Evolutionary conservation across 176 grass and related monocot species (phyloP).

Genomic region (Lolium multiflorum): DNA sequence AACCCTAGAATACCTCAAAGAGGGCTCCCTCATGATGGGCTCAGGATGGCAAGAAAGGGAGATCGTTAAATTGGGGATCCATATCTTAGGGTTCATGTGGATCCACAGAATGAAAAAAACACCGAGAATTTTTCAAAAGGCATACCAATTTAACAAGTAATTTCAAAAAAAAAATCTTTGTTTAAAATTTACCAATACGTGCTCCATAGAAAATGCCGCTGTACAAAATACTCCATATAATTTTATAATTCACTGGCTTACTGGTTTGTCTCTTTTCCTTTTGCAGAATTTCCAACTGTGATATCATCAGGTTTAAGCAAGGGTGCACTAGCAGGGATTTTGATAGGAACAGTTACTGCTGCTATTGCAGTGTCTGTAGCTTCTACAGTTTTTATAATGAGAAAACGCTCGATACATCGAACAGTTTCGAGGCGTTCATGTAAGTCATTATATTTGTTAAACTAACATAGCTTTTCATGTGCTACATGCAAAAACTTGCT

Average conservation of each 20-base stretch:
- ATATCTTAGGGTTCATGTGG: background rate
- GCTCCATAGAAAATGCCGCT: background rate
- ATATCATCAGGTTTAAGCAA: conserved; percentile 61
- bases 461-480: conserved; percentile 12
- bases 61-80: background rate
- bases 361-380: conserved; percentile 58
- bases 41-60: background rate
- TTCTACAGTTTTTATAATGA: conserved; percentile 81
- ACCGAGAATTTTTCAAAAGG: background rate
- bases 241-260: conserved; percentile 20
- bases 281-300: conserved; percentile 48
- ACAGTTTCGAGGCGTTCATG: conserved; percentile 59
- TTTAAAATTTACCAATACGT: background rate
- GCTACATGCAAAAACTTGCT: conserved; percentile 32
- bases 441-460: conserved; percentile 53
- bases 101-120: background rate
- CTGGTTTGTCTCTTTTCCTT: background rate
- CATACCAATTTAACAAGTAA: background rate
- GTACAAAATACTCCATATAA: background rate
- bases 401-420: conserved; percentile 41
- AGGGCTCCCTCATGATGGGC: background rate
- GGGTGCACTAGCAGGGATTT: conserved; percentile 67
- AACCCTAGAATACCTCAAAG: background rate
- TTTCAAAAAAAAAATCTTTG: background rate
- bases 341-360: conserved; percentile 53